These are phyloP conservation scores for Stipa capillata DNA, from an alignment of 176 grass and related monocot species.

Conservation along the genomic window DNA sequence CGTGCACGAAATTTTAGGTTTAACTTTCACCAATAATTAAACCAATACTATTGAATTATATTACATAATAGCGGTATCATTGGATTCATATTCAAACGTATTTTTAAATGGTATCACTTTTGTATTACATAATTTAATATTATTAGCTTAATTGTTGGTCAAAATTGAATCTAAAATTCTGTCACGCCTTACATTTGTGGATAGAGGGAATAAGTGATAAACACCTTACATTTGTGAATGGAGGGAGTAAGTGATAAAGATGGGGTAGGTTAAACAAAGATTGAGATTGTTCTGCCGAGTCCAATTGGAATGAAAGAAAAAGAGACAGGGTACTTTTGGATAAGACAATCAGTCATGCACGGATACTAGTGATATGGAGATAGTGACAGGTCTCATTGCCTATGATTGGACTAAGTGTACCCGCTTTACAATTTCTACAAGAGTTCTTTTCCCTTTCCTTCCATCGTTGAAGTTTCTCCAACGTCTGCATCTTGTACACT, in stretches of 20 bases:
- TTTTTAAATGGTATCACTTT: too few species aligned
- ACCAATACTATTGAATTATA: too few species aligned
- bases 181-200: too few species aligned
- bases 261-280: not conserved
- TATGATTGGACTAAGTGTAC: not conserved
- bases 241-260: not conserved
- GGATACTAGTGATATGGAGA: not conserved
- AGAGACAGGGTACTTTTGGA: slow-evolving; percentile 10
- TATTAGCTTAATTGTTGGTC: too few species aligned
- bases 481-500: not conserved
- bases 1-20: too few species aligned
- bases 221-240: too few species aligned
- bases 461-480: not conserved
- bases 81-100: too few species aligned
- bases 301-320: not conserved
- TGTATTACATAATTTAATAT: too few species aligned
- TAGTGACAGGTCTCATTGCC: not conserved
- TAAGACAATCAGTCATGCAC: slow-evolving; percentile 4
- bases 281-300: not conserved
- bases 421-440: not conserved
- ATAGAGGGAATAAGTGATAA: too few species aligned
- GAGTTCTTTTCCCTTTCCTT: not conserved
- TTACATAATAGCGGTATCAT: too few species aligned
- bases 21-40: too few species aligned
- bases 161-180: too few species aligned